These are phyloP conservation scores for Didymella pomorum DNA, from an alignment of 2,329 filamentous ascomycete genomes.

Conservation along the genomic window DNA sequence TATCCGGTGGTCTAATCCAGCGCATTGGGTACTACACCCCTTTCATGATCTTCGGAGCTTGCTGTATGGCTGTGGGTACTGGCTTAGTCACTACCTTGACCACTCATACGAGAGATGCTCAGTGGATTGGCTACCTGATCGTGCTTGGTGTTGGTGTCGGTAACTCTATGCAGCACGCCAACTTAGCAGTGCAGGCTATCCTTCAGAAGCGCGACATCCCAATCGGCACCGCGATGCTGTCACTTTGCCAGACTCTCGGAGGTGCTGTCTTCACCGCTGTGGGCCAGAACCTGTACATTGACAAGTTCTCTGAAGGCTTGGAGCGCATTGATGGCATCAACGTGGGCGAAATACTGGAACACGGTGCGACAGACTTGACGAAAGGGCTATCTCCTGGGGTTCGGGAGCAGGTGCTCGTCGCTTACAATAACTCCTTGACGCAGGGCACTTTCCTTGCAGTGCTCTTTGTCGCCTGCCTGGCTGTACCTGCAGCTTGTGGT, in stretches of 20 bases:
- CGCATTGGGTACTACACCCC: constrained; percentile 58
- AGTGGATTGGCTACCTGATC: constrained; percentile 47
- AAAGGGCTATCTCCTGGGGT: constrained; percentile 32
- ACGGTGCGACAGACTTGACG: constrained; percentile 66
- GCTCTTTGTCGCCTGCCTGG: constrained; percentile 63
- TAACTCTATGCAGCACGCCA: constrained; percentile 54
- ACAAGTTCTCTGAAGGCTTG: constrained; percentile 51
- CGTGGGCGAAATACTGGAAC: constrained; percentile 49
- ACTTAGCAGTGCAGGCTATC: constrained; percentile 55
- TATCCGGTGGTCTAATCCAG: constrained; percentile 52
- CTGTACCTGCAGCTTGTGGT: constrained; percentile 61
- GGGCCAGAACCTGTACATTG: constrained; percentile 57
- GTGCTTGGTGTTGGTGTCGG: constrained; percentile 51
- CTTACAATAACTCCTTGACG: constrained; percentile 43
- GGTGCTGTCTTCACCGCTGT: constrained; percentile 57
- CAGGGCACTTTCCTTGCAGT: constrained; percentile 64
- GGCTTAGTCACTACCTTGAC: constrained; percentile 55
- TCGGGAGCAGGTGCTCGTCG: constrained; percentile 29
- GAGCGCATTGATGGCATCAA: constrained; percentile 49
- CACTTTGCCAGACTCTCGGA: constrained; percentile 56
- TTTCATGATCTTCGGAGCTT: constrained; percentile 54
- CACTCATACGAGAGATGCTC: constrained; percentile 37
- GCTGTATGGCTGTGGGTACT: constrained; percentile 55
- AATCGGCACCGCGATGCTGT: constrained; percentile 55
- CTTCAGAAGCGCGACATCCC: constrained; percentile 52